Base-by-base conservation (phyloP, 208 protist species). In the Trypanosoma theileri region DNA sequence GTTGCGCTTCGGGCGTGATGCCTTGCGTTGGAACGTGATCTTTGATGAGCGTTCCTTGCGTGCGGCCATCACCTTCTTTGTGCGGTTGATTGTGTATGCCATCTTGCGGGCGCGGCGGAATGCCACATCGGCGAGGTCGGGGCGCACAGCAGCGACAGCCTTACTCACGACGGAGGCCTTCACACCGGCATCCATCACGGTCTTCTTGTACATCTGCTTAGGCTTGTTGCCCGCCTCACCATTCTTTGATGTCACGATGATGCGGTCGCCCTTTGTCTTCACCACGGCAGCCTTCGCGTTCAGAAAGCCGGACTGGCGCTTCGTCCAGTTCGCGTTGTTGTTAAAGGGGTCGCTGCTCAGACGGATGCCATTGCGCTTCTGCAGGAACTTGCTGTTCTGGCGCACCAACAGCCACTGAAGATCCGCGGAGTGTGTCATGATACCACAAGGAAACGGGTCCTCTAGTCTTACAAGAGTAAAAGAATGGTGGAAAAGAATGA, bases 241-340 rank as follows among this genome's bases (percentile, higher is more conserved):
- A 70, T 71, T 71, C 88, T 93, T 93, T 62, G 84, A 64, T 64
- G 84, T 86, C 71, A 89, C 78, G 56, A 81, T 52, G 68, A 91
- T 85, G 71, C 75, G 75, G 56, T 84, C 80, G 48, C 74, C 71
- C 84, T 89, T 87, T 45, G 82, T 80, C 84, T 89, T 87, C 79
- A 91, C 81, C 50, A 89, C 84, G 0, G 80, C 85, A 17, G 87
- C 81, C 69, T 79, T 90, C 45, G 64, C 69, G 79, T 89, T 88
- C 69, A 91, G 52, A 73, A 93, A 87, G n/a, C 87, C 87, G 17
- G 80, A 79, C 51, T 93, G 84, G 69, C 87, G 84, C 84, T 91
- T 93, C 67, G 87, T 93, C 84, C 84, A 90, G 80, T 83, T 93
- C 82, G 82, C 87, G 77, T 89, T 91, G 84, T 85, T 93, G 84